phyloP scores from a whole-genome alignment of 176 grass and related monocot species.

The Lolium perenne region DNA sequence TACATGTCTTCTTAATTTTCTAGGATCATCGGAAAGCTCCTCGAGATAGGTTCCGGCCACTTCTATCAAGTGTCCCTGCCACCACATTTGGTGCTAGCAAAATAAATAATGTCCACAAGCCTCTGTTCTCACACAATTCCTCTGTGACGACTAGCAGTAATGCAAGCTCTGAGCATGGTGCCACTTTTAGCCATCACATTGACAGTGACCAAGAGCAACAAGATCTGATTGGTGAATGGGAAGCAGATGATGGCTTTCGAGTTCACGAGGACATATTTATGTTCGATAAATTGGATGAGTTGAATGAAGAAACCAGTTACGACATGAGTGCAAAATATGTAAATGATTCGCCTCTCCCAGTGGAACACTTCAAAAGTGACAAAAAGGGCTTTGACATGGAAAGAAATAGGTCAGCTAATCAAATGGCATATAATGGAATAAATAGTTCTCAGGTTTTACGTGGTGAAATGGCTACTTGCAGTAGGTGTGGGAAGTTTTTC shows the following conservation, averaged over 20 bases:
- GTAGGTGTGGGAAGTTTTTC: conserved; percentile 57
- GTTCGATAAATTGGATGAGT: conserved; percentile 79
- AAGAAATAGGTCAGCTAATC: conserved; percentile 32
- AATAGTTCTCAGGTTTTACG: conserved; percentile 26
- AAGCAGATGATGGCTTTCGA: conserved; percentile 45
- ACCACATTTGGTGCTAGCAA: conserved; percentile 63
- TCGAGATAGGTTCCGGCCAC: conserved; percentile 89
- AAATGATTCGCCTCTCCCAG: conserved; percentile 19
- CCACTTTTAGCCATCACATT: conserved; percentile 56
- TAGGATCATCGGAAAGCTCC: conserved; percentile 89
- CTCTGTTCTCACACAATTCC: conserved; percentile 74
- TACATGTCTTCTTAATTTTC: conserved; percentile 44
- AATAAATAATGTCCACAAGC: conserved; percentile 53
- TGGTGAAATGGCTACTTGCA: conserved; percentile 53
- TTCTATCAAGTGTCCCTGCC: conserved; percentile 83
- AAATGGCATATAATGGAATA: conserved; percentile 33
- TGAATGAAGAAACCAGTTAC: conserved; percentile 59
- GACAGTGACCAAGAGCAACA: conserved; percentile 53
- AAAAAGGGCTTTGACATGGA: conserved; percentile 35
- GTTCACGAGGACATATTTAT: conserved; percentile 77
- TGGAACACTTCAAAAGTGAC: conserved; percentile 44
- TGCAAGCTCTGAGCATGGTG: conserved; percentile 66
- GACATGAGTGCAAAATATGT: conserved; percentile 35
- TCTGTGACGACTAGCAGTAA: conserved; percentile 71
- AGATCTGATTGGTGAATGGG: conserved; percentile 60